Base-by-base conservation (phyloP, 345 rosid genomes). In the Salix brachista region DNA sequence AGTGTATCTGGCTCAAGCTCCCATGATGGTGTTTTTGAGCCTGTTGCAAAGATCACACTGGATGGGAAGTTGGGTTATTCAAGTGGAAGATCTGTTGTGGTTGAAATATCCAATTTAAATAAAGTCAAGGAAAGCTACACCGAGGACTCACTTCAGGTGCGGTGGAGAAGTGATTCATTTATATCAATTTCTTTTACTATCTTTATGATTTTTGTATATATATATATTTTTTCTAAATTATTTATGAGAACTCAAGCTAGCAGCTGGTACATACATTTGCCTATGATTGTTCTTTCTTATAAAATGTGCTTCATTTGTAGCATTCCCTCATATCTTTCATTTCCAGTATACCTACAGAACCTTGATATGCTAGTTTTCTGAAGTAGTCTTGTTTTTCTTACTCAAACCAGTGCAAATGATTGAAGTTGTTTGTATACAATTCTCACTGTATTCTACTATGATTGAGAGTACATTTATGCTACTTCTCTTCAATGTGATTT, bases 61-160 rank as follows among this genome's bases (percentile, higher is more conserved):
- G 97, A 93, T 80, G 93, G 95, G 80, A 96, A 93, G 84, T 77
- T 87, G 82, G 96, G 94, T 73, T 87, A 83, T 84, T 86, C 98
- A 60, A 84, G 90, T 84, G 97, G 94, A 85, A 91, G 89, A 83
- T 91, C 99, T 4, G 83, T 91, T 75, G 84, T 93, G 41, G 97
- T 96, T 84, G 99, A 96, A 85, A 92, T 96, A 83, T 92, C 99
- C 54, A 96, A 92, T 85, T 85, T 96, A 77, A 91, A 93, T 83
- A 93, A 92, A 90, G 99, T 96, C 65, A 93, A 96, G 79, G 98
- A 96, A 86, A 89, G 92, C 90, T 93, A 96, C 73, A 90, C 92
- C 2, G 98, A 93, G 82, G 99, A 96, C 80, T 89, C 93, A 25
- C 91, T 96, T 84, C 99, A 92, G 99, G 99, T 93, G 81, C 56